phyloP scores from a whole-genome alignment of 768 basidiomycete genomes.

The Kwoniella shandongensis region DNA sequence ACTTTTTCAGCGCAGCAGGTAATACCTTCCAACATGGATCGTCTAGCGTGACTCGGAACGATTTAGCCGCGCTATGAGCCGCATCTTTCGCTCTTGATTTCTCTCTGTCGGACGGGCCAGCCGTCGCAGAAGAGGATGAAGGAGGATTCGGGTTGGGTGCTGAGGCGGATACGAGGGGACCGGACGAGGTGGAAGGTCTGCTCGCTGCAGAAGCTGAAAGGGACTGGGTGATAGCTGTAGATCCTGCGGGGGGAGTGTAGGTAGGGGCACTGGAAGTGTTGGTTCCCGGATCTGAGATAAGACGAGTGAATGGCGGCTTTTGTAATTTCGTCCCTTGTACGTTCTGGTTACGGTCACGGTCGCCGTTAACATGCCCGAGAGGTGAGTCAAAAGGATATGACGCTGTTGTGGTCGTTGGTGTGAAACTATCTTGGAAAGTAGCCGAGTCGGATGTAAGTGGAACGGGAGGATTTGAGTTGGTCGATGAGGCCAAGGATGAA shows the following conservation, averaged over 20 bases:
- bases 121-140: background rate
- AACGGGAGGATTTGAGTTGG: conserved; percentile 17
- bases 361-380: conserved; percentile 2
- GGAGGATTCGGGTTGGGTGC: background rate
- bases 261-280: conserved; percentile 2
- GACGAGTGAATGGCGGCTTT: conserved; percentile 30
- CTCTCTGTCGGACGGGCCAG: conserved; percentile 24
- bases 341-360: background rate
- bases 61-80: conserved; percentile 60
- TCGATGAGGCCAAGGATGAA: conserved; percentile 39
- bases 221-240: background rate
- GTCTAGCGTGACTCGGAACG: conserved; percentile 95
- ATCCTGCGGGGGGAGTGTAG: conserved; percentile 3
- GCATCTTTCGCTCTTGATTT: conserved; percentile 40
- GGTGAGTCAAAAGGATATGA: conserved; percentile 35
- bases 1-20: conserved; percentile 96
- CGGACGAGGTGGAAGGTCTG: conserved; percentile 1
- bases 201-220: background rate
- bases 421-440: conserved; percentile 39
- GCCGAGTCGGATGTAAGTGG: conserved; percentile 32
- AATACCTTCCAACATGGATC: conserved; percentile 99
- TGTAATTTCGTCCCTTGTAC: conserved; percentile 6
- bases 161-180: background rate
- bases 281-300: conserved; percentile 14
- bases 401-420: conserved; percentile 28